Percentiles rank a stretch among this genome's conserved stretches.
These are phyloP conservation scores for Dothistroma pini DNA, from an alignment of 2,329 filamentous ascomycete species.

Conservation along the genomic window DNA sequence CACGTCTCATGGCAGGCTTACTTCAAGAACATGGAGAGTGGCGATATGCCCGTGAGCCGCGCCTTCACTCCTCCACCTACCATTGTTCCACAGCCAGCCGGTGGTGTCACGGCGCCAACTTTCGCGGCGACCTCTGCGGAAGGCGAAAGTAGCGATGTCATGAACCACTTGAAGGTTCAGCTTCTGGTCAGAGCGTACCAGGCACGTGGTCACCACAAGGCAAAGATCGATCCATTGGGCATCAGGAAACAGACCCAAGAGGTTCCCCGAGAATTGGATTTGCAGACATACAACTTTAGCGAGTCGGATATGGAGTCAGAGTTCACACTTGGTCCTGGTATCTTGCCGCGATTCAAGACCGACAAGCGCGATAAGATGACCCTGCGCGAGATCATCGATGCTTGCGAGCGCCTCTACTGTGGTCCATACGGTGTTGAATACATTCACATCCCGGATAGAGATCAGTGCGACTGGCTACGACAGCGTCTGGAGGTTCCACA, in stretches of 20 bases:
- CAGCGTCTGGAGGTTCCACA: slow-evolving; percentile 90
- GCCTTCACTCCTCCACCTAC: slow-evolving; percentile 95
- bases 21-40: slow-evolving; percentile 99
- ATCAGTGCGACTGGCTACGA: slow-evolving; percentile 97
- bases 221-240: slow-evolving; percentile 91
- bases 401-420: slow-evolving; percentile 95
- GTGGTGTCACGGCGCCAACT: slow-evolving; percentile 69
- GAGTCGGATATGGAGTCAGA: slow-evolving; percentile 92
- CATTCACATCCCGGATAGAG: slow-evolving; percentile 96
- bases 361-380: slow-evolving; percentile 93
- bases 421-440: slow-evolving; percentile 98
- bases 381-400: slow-evolving; percentile 84
- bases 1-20: slow-evolving; percentile 99
- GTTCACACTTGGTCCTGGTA: slow-evolving; percentile 88
- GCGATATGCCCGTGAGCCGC: slow-evolving; percentile 95
- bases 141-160: slow-evolving; percentile 70
- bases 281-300: slow-evolving; percentile 92
- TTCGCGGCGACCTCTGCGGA: slow-evolving; percentile 64
- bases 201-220: slow-evolving; percentile 96
- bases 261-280: slow-evolving; percentile 78
- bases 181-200: slow-evolving; percentile 96
- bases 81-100: slow-evolving; percentile 76
- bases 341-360: slow-evolving; percentile 87
- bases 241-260: slow-evolving; percentile 68
- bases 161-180: slow-evolving; percentile 97